These are phyloP conservation scores for Cystobasidium sp. DNA, from an alignment of 1,284 basidiomycete genomes.

Conservation along the genomic window DNA sequence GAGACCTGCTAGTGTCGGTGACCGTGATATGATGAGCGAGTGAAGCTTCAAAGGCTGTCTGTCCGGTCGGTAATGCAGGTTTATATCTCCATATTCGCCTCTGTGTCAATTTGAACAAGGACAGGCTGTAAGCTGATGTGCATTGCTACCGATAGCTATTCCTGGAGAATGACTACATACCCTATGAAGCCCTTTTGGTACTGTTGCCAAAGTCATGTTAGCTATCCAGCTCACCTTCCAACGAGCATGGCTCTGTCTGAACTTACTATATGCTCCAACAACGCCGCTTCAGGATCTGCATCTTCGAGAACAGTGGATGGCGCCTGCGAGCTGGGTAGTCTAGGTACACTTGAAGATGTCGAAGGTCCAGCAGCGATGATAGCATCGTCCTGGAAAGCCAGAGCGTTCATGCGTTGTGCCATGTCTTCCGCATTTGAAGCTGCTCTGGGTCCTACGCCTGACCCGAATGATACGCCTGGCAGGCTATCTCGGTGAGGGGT, in stretches of 20 bases:
- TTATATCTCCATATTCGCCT: constrained; percentile 38
- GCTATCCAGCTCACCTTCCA: background rate
- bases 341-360: background rate
- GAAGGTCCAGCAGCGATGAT: constrained; percentile 34
- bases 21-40: constrained; percentile 33
- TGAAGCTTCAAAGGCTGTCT: constrained; percentile 40
- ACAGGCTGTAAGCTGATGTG: background rate
- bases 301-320: background rate
- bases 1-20: constrained; percentile 28
- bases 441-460: background rate
- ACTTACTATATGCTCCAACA: constrained; percentile 34
- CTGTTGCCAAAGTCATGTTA: background rate
- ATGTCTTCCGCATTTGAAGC: constrained; percentile 15
- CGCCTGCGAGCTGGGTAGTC: background rate
- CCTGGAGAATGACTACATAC: background rate
- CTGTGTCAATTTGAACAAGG: constrained; percentile 7
- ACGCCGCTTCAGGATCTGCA: constrained; percentile 14
- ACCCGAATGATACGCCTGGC: constrained; percentile 18
- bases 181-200: constrained; percentile 42
- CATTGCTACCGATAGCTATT: background rate
- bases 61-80: constrained; percentile 41
- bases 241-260: constrained; percentile 3
- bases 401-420: constrained; percentile 13
- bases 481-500: constrained; percentile 1
- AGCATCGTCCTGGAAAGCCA: constrained; percentile 32